Evolutionary conservation across 148 eudicot genomes (phyloP).

Genomic region (Nepenthes mirabilis): DNA sequence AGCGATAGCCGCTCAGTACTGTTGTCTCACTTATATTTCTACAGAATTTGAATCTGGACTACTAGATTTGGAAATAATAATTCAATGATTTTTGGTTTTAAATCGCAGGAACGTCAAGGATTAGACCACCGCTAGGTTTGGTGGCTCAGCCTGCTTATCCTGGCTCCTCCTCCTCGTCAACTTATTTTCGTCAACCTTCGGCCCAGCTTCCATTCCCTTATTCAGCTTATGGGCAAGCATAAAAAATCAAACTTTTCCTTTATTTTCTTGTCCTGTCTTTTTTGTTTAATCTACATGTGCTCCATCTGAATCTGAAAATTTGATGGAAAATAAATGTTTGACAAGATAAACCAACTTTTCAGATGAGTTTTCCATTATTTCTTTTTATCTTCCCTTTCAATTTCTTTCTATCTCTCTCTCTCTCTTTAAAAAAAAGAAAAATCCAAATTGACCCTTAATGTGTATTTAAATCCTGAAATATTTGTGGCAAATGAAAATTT

Average conservation of each 20-base stretch:
- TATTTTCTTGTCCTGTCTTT: too few relatives aligned
- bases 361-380: too few relatives aligned
- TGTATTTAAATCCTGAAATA: too few relatives aligned
- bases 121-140: slow-evolving; percentile 25
- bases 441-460: too few relatives aligned
- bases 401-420: too few relatives aligned
- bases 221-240: slow-evolving; percentile 39
- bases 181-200: slow-evolving; percentile 32
- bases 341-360: too few relatives aligned
- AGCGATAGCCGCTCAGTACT: too few relatives aligned
- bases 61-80: not conserved
- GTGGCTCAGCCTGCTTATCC: slow-evolving; percentile 18
- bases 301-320: too few relatives aligned
- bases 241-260: not conserved
- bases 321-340: too few relatives aligned
- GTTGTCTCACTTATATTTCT: not conserved
- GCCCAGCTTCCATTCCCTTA: slow-evolving; percentile 34
- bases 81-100: not conserved
- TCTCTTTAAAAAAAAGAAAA: too few relatives aligned
- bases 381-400: too few relatives aligned
- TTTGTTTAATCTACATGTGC: not conserved
- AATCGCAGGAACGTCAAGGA: slow-evolving; percentile 20
- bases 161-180: slow-evolving; percentile 21
- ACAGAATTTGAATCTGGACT: not conserved
- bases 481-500: too few relatives aligned